Evolutionary conservation across 768 basidiomycete species (phyloP), one percentile per base, ranked within the genome.

Genomic region (Pulveroboletus frians): DNA sequence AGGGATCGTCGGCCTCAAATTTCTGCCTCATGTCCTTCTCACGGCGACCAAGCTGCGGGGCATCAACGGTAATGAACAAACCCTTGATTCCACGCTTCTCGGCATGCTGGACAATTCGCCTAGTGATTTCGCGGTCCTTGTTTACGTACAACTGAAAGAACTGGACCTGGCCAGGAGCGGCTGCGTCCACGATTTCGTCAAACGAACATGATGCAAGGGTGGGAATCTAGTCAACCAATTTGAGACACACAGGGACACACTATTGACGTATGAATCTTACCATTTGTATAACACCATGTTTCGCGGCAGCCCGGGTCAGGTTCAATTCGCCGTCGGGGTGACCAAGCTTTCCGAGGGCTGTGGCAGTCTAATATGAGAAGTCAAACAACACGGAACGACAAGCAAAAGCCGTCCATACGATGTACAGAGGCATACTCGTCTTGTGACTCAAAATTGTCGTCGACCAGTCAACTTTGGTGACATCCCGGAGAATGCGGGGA

Each of bases 11-110:
- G 3, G 87, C 92, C 34, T 88, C 90, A 52, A 97, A 97, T 64
- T 92, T 95, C 83, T 88, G 88, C 21, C 95, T 77, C 93, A 98
- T 97, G 62, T 98, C 95, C 51, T 94, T 93, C 66, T 95, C 93
- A 51, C 94, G 79, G 11, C 93, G 80, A 38, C 95, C 95, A 9
- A 98, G 83, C 57, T 96, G 93, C 6, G 95, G 95, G 0, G 95
- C 95, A 70, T 98, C 95, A 23, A 98, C 95, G 0, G 95, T 97
- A 65, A 98, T 96, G 69, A 98, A 97, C 11, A 98, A 73, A 4
- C 78, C 95, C 66, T 92, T 94, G 62, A 99, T 80, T 2, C 95
- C 95, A 23, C 92, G 81, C 54, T 77, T 72, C 68, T 94, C 92
- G 1, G 96, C 96, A 55, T 95, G 90, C 58, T 88, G 81, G 0